Percentiles rank a stretch among this genome's conserved stretches.
These are phyloP conservation scores for Plasmodium cynomolgi DNA, from an alignment of 169 alveolate genomes.

Conservation along the genomic window DNA sequence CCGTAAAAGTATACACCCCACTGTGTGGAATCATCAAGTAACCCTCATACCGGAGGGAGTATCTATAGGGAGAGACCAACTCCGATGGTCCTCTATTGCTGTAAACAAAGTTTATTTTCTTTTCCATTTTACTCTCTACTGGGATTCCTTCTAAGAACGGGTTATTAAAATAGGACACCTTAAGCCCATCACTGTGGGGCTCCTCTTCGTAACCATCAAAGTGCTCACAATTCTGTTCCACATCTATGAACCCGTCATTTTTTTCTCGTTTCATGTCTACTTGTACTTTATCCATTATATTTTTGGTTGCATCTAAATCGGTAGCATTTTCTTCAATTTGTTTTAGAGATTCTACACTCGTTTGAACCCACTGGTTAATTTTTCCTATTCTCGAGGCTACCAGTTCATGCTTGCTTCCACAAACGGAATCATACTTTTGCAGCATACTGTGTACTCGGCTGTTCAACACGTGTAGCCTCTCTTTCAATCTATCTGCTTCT, in stretches of 20 bases:
- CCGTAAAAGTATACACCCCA: conserved; percentile 79
- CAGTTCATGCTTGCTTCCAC: conserved; percentile 51
- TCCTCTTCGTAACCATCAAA: conserved; percentile 83
- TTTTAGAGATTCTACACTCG: conserved; percentile 79
- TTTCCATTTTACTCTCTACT: conserved; percentile 82
- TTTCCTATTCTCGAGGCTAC: conserved; percentile 22
- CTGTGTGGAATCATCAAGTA: conserved; percentile 83
- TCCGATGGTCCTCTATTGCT: conserved; percentile 87
- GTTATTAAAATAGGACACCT: conserved; percentile 81
- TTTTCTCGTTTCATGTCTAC: conserved; percentile 80
- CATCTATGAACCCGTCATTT: conserved; percentile 57
- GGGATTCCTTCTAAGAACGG: conserved; percentile 85
- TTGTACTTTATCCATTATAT: conserved; percentile 80
- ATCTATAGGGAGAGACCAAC: conserved; percentile 86
- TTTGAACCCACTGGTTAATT: conserved; percentile 78
- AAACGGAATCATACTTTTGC: conserved; percentile 25
- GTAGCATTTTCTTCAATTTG: conserved; percentile 78
- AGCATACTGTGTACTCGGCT: conserved; percentile 19
- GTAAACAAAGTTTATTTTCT: conserved; percentile 86
- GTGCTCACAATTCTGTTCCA: conserved; percentile 82
- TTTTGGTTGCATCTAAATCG: conserved; percentile 72
- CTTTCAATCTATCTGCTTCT: conserved; percentile 56
- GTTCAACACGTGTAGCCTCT: conserved; percentile 19
- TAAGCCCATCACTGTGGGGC: conserved; percentile 84
- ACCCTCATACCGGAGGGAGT: conserved; percentile 88